A percentile compares a stretch with the other conserved stretches of the same genome.
Conservation (phyloP, 2,329 filamentous ascomycete species). For the Phaeosphaeriaceae sp. region DNA sequence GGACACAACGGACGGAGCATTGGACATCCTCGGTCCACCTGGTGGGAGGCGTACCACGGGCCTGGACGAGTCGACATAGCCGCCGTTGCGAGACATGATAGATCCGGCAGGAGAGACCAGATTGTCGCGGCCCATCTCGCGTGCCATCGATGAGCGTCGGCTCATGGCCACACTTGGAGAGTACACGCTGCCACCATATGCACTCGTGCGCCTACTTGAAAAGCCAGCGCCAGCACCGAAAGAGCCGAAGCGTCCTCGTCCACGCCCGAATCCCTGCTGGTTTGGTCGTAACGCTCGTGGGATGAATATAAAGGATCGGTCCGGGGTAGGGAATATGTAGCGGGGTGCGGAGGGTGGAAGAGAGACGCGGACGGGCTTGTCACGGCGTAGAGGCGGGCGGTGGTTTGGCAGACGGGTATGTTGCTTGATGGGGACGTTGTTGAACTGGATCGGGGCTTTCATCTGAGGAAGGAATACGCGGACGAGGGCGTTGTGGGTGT, state of each 20-base stretch:
- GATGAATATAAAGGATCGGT: slow-evolving; percentile 97
- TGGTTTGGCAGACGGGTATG: slow-evolving; percentile 96
- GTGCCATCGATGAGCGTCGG: slow-evolving; percentile 79
- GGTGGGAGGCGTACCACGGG: slow-evolving; percentile 88
- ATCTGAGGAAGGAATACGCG: slow-evolving; percentile 82
- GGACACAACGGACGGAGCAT: slow-evolving; percentile 37
- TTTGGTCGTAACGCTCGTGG: slow-evolving; percentile 92
- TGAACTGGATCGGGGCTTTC: slow-evolving; percentile 73
- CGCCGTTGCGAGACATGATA: slow-evolving; percentile 71
- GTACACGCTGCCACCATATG: slow-evolving; percentile 82
- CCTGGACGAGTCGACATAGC: slow-evolving; percentile 67
- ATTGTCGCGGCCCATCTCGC: slow-evolving; percentile 73
- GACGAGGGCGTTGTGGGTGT: slow-evolving; percentile 85
- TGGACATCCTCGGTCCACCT: slow-evolving; percentile 51
- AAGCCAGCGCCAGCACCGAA: slow-evolving; percentile 65
- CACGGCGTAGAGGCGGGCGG: slow-evolving; percentile 88
- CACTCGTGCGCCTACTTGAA: slow-evolving; percentile 80
- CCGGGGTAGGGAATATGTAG: slow-evolving; percentile 89
- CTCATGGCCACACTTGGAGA: slow-evolving; percentile 89
- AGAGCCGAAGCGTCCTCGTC: slow-evolving; percentile 75
- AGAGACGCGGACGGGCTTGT: slow-evolving; percentile 95
- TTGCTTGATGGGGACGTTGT: slow-evolving; percentile 82
- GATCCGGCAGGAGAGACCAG: slow-evolving; percentile 84
- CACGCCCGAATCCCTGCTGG: slow-evolving; percentile 76
- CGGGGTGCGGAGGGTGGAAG: slow-evolving; percentile 79